Conservation (phyloP, 805 yeast genomes). For the Metschnikowia orientalis region DNA sequence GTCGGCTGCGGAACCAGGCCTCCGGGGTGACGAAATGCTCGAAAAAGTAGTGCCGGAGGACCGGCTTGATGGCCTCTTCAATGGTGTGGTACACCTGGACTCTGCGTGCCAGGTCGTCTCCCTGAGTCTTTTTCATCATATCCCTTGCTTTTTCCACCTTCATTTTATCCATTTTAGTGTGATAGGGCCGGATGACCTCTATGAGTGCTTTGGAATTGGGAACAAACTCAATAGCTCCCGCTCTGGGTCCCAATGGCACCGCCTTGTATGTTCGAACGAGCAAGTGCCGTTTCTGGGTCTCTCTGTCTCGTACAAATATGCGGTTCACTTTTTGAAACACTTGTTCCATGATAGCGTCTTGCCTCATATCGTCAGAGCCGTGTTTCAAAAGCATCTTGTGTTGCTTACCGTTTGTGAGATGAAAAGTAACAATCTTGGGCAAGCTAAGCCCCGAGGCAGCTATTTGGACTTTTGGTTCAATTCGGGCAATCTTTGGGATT, state of each 20-base stretch:
- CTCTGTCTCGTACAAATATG: conserved; percentile 52
- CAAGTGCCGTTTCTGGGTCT: conserved; percentile 53
- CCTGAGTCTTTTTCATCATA: conserved; percentile 57
- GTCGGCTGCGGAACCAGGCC: conserved; percentile 66
- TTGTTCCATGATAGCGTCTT: conserved; percentile 97
- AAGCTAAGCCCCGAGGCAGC: conserved; percentile 82
- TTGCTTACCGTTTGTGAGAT: conserved; percentile 51
- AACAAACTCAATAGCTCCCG: conserved; percentile 91
- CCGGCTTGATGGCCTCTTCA: conserved; percentile 54
- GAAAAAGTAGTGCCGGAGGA: conserved; percentile 65
- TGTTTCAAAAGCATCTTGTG: conserved; percentile 71
- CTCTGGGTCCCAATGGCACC: conserved; percentile 79
- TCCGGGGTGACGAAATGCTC: conserved; percentile 62
- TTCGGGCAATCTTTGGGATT: conserved; percentile 44
- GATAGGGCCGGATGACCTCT: conserved; percentile 65
- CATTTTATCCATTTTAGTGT: conserved; percentile 45
- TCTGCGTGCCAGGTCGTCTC: conserved; percentile 40
- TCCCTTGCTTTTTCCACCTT: conserved; percentile 56
- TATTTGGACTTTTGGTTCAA: conserved; percentile 47
- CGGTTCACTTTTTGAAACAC: conserved; percentile 84
- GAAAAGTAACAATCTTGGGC: conserved; percentile 71
- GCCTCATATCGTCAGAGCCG: conserved; percentile 87
- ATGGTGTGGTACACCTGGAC: conserved; percentile 46
- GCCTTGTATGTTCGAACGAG: conserved; percentile 82
- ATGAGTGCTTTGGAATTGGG: conserved; percentile 65